Conservation (phyloP, 164 flowering plant genomes). For the Stephania japonica region DNA sequence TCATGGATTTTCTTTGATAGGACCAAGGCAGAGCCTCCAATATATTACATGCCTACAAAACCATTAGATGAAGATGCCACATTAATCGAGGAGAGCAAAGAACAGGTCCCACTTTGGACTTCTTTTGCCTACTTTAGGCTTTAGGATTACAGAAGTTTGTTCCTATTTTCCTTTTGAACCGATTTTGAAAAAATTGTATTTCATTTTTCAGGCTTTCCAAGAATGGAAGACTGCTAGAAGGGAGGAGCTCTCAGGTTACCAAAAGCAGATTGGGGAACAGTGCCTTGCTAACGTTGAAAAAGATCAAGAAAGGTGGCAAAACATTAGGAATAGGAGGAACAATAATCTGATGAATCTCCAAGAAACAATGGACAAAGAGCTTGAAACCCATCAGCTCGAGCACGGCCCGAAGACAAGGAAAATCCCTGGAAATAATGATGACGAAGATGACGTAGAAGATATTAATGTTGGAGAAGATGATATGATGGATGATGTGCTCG, state of each 20-base stretch:
- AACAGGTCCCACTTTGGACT: conserved; percentile 42
- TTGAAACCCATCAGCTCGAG: conserved; percentile 90
- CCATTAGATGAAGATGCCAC: conserved; percentile 68
- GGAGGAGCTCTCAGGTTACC: conserved; percentile 79
- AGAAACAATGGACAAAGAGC: conserved; percentile 96
- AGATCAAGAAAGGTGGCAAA: conserved; percentile 87
- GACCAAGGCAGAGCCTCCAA: conserved; percentile 87
- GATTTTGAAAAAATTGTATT: background rate
- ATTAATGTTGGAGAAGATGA: conserved; percentile 90
- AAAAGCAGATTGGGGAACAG: conserved; percentile 70
- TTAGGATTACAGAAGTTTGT: background rate
- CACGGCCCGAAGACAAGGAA: conserved; percentile 92
- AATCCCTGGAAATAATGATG: conserved; percentile 67
- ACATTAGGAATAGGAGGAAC: conserved; percentile 65
- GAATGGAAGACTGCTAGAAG: conserved; percentile 85
- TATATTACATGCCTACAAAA: conserved; percentile 61
- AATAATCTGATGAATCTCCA: conserved; percentile 57
- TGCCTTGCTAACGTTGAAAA: conserved; percentile 68
- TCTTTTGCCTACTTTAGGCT: background rate
- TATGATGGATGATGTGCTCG: conserved; percentile 89
- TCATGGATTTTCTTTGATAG: conserved; percentile 35
- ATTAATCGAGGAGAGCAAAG: conserved; percentile 49
- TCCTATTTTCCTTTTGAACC: background rate
- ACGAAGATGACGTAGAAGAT: conserved; percentile 96
- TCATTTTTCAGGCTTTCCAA: conserved; percentile 42